Percentiles rank a stretch among this genome's conserved stretches.
These are phyloP conservation scores for Plasmodium malariae DNA, from an alignment of 169 alveolate genomes.

Conservation along the genomic window DNA sequence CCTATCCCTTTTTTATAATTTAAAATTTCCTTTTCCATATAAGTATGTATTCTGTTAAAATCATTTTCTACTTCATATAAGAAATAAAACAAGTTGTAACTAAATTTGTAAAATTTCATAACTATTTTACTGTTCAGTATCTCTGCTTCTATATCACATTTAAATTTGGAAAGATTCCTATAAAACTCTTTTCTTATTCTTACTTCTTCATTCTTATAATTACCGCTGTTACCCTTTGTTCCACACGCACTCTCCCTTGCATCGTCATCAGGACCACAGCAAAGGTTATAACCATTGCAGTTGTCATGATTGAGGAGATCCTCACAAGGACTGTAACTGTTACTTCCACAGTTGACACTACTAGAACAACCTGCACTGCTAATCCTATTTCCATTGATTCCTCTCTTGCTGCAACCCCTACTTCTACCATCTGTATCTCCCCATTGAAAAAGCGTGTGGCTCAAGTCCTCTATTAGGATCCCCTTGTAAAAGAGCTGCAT, in stretches of 20 bases:
- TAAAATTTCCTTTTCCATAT: conserved; percentile 59
- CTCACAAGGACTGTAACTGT: not conserved
- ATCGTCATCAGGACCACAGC: not conserved
- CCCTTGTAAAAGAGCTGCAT: conserved; percentile 25
- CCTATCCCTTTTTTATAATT: not conserved
- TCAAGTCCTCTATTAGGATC: conserved; percentile 9
- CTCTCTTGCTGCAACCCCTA: not conserved
- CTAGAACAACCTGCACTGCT: not conserved
- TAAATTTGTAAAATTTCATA: conserved; percentile 66
- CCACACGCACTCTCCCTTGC: not conserved
- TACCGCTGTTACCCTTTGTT: not conserved
- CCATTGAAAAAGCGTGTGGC: conserved; percentile 7
- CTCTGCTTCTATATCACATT: conserved; percentile 27
- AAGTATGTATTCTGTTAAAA: conserved; percentile 45
- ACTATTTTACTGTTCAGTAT: conserved; percentile 47
- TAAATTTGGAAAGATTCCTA: not conserved
- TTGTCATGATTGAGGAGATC: not conserved
- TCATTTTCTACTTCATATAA: conserved; percentile 66
- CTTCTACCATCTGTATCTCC: conserved; percentile 19
- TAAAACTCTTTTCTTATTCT: not conserved
- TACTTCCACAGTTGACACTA: not conserved
- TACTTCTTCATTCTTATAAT: not conserved
- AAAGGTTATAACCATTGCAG: not conserved
- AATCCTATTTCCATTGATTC: not conserved
- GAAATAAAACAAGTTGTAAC: conserved; percentile 63